Percentiles rank a stretch among this genome's conserved stretches.
Conservation (phyloP, 208 protist genomes). For the Wallacemonas sp. region DNA sequence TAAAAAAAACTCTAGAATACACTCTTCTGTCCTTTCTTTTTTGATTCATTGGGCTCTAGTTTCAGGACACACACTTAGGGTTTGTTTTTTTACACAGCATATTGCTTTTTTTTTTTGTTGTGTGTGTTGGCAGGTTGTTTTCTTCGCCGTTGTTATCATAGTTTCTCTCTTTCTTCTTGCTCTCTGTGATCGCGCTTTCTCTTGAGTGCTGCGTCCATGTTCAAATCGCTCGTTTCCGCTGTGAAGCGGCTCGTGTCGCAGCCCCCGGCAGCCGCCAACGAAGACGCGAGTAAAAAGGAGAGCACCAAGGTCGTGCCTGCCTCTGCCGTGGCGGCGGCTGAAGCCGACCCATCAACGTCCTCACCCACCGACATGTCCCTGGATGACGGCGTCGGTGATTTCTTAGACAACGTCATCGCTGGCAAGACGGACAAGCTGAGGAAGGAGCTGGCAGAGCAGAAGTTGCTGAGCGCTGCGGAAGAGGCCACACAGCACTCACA, state of each 20-base stretch:
- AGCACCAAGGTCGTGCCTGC: not conserved
- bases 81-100: not conserved
- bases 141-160: constrained; percentile 12
- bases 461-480: constrained; percentile 34
- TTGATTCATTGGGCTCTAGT: no score
- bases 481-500: constrained; percentile 12
- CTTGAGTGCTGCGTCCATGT: no score
- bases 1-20: no score
- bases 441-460: constrained; percentile 50
- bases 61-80: not conserved
- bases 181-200: no score
- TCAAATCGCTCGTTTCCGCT: constrained; percentile 6
- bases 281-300: not conserved
- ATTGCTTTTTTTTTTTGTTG: constrained; percentile 5
- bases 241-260: constrained; percentile 1
- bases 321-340: not conserved
- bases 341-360: not conserved
- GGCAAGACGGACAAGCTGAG: constrained; percentile 64
- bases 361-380: not conserved
- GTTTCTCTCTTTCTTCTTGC: not conserved
- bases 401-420: constrained; percentile 68
- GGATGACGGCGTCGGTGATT: constrained; percentile 53
- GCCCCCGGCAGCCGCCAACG: not conserved
- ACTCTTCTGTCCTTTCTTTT: no score
- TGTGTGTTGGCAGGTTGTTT: constrained; percentile 19